Conservation (phyloP, 768 basidiomycete species). For the Auriscalpium vulgare region DNA sequence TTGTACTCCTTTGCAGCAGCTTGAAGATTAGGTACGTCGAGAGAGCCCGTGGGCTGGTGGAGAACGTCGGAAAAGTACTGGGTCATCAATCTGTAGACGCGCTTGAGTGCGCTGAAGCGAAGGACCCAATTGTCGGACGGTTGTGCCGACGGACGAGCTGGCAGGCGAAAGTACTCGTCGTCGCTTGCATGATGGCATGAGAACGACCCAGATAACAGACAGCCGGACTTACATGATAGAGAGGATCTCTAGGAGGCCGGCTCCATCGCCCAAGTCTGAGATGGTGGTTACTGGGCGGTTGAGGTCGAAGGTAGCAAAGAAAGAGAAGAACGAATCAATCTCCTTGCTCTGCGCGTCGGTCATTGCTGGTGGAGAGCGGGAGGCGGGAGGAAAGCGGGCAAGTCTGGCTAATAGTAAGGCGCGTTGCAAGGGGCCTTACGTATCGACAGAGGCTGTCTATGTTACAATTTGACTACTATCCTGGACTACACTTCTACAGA, state of each 20-base stretch:
- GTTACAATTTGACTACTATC: too few relatives aligned
- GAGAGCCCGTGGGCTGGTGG: conserved; percentile 64
- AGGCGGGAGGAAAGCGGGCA: too few relatives aligned
- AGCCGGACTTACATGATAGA: conserved; percentile 54
- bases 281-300: conserved; percentile 52
- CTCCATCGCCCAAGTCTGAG: conserved; percentile 74
- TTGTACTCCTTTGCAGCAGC: conserved; percentile 74
- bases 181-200: conserved; percentile 43
- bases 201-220: conserved; percentile 1
- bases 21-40: conserved; percentile 86
- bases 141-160: conserved; percentile 49
- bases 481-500: too few relatives aligned
- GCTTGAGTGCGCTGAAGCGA: conserved; percentile 75
- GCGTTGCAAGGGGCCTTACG: too few relatives aligned
- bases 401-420: too few relatives aligned
- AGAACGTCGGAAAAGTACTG: conserved; percentile 83
- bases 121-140: conserved; percentile 85
- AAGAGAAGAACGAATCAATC: conserved; percentile 73
- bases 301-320: conserved; percentile 69
- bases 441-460: too few relatives aligned
- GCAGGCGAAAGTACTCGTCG: conserved; percentile 65
- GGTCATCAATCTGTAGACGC: conserved; percentile 80
- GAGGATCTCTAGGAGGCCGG: conserved; percentile 68
- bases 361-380: conserved; percentile 1
- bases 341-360: conserved; percentile 45